These are phyloP conservation scores for Tylopilus orsonianus DNA, from an alignment of 1,284 basidiomycete species.

Conservation along the genomic window DNA sequence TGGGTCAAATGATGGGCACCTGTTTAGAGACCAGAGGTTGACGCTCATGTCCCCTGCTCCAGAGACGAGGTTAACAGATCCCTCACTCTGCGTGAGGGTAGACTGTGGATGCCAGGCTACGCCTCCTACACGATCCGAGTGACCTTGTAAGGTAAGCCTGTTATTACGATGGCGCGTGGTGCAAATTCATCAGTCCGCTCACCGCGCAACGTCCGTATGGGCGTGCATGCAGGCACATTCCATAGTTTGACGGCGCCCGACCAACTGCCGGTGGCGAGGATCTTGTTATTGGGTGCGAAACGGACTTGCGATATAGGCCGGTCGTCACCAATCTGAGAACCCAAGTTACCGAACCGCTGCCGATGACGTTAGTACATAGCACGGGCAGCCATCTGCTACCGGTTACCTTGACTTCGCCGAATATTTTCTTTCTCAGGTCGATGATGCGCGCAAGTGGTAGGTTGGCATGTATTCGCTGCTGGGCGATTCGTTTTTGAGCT, in stretches of 20 bases:
- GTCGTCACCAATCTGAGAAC: constrained; percentile 97
- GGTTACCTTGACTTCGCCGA: constrained; percentile 81
- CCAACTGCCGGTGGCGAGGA: constrained; percentile 94
- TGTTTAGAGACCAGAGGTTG: constrained; percentile 86
- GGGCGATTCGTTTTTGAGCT: constrained; percentile 88
- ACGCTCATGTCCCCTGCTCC: constrained; percentile 88
- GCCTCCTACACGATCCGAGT: constrained; percentile 90
- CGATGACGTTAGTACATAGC: constrained; percentile 4
- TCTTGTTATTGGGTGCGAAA: constrained; percentile 88
- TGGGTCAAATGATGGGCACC: constrained; percentile 44
- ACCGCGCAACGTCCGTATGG: constrained; percentile 73
- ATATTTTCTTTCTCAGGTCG: constrained; percentile 88
- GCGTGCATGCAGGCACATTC: constrained; percentile 89
- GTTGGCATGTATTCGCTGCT: constrained; percentile 85
- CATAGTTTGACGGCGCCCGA: constrained; percentile 93
- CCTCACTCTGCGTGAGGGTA: constrained; percentile 73
- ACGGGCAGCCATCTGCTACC: neutral
- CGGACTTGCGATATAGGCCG: constrained; percentile 92
- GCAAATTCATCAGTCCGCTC: constrained; percentile 13
- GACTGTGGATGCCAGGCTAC: constrained; percentile 97
- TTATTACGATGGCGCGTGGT: constrained; percentile 14
- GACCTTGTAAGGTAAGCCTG: constrained; percentile 48
- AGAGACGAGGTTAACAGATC: constrained; percentile 83
- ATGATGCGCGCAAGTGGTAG: constrained; percentile 90
- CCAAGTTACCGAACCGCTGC: constrained; percentile 87